Percentiles rank a stretch among this genome's conserved stretches.
These are phyloP conservation scores for Trypanosoma scelopori DNA, from an alignment of 208 protist species.

Conservation along the genomic window DNA sequence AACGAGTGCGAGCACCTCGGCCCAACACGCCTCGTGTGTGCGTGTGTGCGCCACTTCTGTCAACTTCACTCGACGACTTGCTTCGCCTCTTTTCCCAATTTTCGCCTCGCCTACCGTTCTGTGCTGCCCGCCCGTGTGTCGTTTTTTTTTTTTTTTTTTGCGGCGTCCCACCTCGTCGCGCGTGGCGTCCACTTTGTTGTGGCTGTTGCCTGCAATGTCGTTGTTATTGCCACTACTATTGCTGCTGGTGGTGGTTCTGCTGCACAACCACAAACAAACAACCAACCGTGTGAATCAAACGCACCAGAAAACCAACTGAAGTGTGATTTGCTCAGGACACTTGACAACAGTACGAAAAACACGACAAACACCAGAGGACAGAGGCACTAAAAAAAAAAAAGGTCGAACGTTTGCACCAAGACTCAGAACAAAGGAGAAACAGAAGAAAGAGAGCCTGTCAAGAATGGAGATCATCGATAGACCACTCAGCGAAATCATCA, in stretches of 20 bases:
- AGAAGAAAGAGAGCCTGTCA: not conserved
- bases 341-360: not conserved
- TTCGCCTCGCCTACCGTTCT: not conserved
- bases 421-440: not conserved
- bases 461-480: slow-evolving; percentile 83
- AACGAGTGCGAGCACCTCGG: too few relatives aligned
- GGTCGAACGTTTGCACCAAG: not conserved
- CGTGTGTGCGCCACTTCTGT: too few relatives aligned
- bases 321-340: not conserved
- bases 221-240: slow-evolving; percentile 17
- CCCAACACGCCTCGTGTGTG: not conserved
- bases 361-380: not conserved
- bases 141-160: slow-evolving; percentile 1
- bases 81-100: slow-evolving; percentile 13
- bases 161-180: not conserved
- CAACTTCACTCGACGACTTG: slow-evolving; percentile 8
- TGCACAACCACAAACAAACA: slow-evolving; percentile 9
- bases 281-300: slow-evolving; percentile 15
- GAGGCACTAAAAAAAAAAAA: not conserved
- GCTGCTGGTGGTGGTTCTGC: not conserved
- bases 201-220: slow-evolving; percentile 7
- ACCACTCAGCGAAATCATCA: slow-evolving; percentile 83
- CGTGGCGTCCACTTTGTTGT: not conserved
- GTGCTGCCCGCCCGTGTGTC: not conserved
- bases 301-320: not conserved